These are phyloP conservation scores for Colletotrichum sp. DNA, from an alignment of 2,329 filamentous ascomycete genomes.

Conservation along the genomic window DNA sequence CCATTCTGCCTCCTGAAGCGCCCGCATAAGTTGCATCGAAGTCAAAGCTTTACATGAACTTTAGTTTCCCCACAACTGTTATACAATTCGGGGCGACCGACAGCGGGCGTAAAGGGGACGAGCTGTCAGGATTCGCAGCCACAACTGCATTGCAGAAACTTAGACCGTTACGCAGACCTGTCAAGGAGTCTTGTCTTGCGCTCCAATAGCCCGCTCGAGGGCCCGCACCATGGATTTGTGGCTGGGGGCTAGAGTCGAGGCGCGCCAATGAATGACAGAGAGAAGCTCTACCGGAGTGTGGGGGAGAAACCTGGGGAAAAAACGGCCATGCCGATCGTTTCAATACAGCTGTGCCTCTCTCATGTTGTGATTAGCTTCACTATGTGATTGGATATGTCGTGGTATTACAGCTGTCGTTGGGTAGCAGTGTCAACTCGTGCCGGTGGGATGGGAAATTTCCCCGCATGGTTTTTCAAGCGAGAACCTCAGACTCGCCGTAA, in stretches of 20 bases:
- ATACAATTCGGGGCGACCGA: not conserved
- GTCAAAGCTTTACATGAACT: not conserved
- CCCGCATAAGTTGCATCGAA: not conserved
- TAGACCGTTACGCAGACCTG: not conserved
- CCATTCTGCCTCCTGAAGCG: not conserved
- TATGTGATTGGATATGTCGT: not conserved
- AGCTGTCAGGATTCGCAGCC: not conserved
- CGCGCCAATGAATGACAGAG: not conserved
- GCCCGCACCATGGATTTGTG: not conserved
- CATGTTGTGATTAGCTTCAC: not conserved
- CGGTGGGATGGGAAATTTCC: not conserved
- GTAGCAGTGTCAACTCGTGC: not conserved
- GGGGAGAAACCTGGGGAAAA: not conserved
- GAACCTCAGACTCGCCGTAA: not conserved
- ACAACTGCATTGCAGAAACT: not conserved
- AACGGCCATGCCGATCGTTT: not conserved
- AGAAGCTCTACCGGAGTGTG: not conserved
- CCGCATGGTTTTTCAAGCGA: not conserved
- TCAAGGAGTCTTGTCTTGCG: not conserved
- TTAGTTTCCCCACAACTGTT: not conserved
- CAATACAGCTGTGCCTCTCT: not conserved
- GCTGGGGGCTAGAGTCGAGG: not conserved
- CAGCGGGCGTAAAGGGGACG: not conserved
- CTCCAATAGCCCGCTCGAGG: not conserved
- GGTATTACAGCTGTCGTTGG: not conserved